These are phyloP conservation scores for Tanacetum coccineum DNA, from an alignment of 129 eudicot genomes.

Conservation along the genomic window DNA sequence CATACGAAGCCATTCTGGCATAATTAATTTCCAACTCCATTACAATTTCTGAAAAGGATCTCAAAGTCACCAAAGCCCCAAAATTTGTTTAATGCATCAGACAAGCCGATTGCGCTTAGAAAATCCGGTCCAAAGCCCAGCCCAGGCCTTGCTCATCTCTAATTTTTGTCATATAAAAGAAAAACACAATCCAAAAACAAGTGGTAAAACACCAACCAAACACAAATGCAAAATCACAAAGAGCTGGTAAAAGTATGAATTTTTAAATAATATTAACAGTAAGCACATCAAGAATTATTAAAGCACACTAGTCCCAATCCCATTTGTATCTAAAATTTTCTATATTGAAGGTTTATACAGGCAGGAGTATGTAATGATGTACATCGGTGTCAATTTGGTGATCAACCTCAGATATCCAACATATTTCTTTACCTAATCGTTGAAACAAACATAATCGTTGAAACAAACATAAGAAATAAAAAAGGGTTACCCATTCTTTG, in stretches of 20 bases:
- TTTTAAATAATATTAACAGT: background rate
- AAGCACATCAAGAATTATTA: conserved; percentile 11
- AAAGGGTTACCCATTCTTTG: too few relatives aligned
- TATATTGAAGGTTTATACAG: background rate
- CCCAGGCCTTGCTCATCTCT: too few relatives aligned
- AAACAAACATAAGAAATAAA: too few relatives aligned
- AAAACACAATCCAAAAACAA: background rate
- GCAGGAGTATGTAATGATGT: conserved; percentile 9
- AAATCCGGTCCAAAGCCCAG: too few relatives aligned
- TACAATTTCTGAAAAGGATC: background rate
- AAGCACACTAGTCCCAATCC: conserved; percentile 6
- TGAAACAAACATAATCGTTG: too few relatives aligned
- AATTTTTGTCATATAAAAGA: background rate
- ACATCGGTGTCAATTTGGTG: background rate
- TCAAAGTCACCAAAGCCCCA: background rate
- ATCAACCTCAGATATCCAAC: too few relatives aligned
- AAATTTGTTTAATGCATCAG: too few relatives aligned
- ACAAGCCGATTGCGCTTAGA: too few relatives aligned
- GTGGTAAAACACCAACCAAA: too few relatives aligned
- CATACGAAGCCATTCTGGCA: background rate
- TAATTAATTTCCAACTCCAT: background rate
- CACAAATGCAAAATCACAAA: background rate
- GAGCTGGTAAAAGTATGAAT: background rate
- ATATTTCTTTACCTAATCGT: too few relatives aligned
- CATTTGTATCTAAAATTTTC: background rate